Evolutionary conservation across 2,329 filamentous ascomycete genomes (phyloP), one percentile per base, ranked within the genome.

Genomic region (Penicillium sp.): DNA sequence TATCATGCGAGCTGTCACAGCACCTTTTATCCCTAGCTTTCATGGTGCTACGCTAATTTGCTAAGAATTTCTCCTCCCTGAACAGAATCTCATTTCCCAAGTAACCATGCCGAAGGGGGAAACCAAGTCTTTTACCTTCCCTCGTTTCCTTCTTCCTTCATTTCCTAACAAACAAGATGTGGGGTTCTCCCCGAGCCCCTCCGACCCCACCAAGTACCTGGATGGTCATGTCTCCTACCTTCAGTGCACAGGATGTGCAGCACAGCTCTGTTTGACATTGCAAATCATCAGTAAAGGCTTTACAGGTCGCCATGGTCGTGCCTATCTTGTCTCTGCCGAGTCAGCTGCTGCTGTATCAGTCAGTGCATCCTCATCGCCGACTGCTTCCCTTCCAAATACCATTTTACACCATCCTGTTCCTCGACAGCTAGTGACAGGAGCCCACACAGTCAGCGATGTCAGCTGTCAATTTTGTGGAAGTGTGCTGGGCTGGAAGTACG

Each of bases 221-320:
- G 60, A 71, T 50, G 77, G 76, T 55, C 77, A 83, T 65, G 72
- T 76, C 49, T 85, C 85, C 3, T 81, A 83, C 69, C 78, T 88
- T 25, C 81, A 80, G 64, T 88, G 85, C 71, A 77, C 80, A 27
- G 80, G 81, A 62, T 88, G 85, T 68, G 80, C 84, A 42, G 75
- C 82, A 11, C 83, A 87, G 66, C 77, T 88, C 47, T 83, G 84
- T 61, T 77, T 83, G 53, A 81, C 82, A 16, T 79, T 79, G 6
- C 83, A 85, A 60, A 86, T 88, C 56, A 83, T 88, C 66, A 82
- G 78, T 74, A 87, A 87, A 74, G 85, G 85, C 53, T 88, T 88
- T 72, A 88, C 83, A 25, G 85, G 85, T 60, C 82, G 85, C 19
- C 83, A 88, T 69, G 85, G 85, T 6, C 83, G 85, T 55, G 85